These are phyloP conservation scores for Fusarium piperis DNA, from an alignment of 2,329 filamentous ascomycete genomes.

Conservation along the genomic window DNA sequence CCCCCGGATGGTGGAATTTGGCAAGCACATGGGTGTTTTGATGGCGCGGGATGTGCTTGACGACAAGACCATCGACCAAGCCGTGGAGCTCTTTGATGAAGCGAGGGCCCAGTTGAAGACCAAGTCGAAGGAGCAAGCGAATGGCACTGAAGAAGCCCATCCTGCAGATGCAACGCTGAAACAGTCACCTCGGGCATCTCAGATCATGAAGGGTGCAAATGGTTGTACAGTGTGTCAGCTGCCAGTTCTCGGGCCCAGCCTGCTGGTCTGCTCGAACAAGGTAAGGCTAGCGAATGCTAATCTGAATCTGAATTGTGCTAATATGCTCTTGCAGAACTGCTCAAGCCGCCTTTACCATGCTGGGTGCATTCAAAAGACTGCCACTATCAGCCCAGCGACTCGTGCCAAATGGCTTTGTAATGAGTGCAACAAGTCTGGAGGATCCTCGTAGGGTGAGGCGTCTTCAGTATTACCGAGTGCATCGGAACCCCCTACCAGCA, in stretches of 20 bases:
- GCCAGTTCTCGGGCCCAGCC: conserved; percentile 57
- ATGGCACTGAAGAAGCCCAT: conserved; percentile 17
- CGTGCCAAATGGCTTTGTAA: conserved; percentile 57
- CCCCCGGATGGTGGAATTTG: conserved; percentile 62
- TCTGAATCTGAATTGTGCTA: conserved; percentile 17
- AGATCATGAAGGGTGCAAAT: conserved; percentile 54
- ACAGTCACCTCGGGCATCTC: conserved; percentile 46
- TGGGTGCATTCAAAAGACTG: conserved; percentile 53
- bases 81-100: conserved; percentile 55
- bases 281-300: conserved; percentile 46
- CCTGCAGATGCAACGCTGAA: conserved; percentile 30
- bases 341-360: conserved; percentile 58
- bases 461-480: conserved; percentile 19
- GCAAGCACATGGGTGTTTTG: conserved; percentile 63
- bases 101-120: conserved; percentile 47
- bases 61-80: conserved; percentile 55
- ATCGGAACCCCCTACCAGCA: not conserved
- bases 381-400: conserved; percentile 50
- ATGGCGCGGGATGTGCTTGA: conserved; percentile 59
- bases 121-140: conserved; percentile 10
- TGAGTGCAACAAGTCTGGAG: conserved; percentile 45
- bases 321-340: conserved; percentile 51
- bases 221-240: conserved; percentile 61
- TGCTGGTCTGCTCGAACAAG: conserved; percentile 61
- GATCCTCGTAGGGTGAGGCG: conserved; percentile 42